phyloP scores from a whole-genome alignment of 2,329 filamentous ascomycete species.

The Macroventuria anomochaeta region DNA sequence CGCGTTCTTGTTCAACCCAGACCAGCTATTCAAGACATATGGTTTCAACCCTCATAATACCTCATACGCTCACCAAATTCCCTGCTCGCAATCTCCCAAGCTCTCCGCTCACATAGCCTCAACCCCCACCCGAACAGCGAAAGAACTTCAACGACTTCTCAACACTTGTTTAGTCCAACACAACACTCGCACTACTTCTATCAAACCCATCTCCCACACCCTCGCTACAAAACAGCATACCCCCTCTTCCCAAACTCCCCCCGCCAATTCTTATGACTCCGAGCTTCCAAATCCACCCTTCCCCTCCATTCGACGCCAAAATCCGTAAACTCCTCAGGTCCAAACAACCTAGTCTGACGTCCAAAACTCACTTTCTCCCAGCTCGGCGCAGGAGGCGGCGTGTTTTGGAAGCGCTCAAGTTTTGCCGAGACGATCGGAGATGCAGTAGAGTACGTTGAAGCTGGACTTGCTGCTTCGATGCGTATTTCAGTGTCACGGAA shows the following conservation, averaged over 20 bases:
- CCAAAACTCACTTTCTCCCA: constrained; percentile 3
- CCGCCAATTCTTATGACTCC: neutral
- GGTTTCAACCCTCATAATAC: too few relatives aligned
- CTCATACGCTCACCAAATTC: too few relatives aligned
- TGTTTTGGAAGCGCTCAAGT: neutral
- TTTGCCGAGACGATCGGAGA: neutral
- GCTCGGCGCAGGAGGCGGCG: constrained; percentile 5
- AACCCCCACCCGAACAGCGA: too few relatives aligned
- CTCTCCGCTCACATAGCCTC: too few relatives aligned
- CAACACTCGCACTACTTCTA: too few relatives aligned
- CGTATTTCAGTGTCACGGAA: neutral
- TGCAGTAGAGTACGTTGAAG: too few relatives aligned
- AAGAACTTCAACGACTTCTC: too few relatives aligned
- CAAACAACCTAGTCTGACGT: constrained; percentile 7
- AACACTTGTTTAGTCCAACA: too few relatives aligned
- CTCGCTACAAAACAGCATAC: neutral
- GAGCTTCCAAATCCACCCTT: neutral
- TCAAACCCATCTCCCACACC: neutral
- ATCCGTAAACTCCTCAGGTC: constrained; percentile 1
- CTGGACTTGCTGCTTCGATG: too few relatives aligned
- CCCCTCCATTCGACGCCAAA: neutral
- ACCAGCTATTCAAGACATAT: too few relatives aligned
- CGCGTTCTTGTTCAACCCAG: too few relatives aligned
- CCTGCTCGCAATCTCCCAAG: too few relatives aligned
- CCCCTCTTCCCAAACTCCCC: constrained; percentile 3